phyloP scores from a whole-genome alignment of 106 monocot genomes.

The Ottelia alismoides region DNA sequence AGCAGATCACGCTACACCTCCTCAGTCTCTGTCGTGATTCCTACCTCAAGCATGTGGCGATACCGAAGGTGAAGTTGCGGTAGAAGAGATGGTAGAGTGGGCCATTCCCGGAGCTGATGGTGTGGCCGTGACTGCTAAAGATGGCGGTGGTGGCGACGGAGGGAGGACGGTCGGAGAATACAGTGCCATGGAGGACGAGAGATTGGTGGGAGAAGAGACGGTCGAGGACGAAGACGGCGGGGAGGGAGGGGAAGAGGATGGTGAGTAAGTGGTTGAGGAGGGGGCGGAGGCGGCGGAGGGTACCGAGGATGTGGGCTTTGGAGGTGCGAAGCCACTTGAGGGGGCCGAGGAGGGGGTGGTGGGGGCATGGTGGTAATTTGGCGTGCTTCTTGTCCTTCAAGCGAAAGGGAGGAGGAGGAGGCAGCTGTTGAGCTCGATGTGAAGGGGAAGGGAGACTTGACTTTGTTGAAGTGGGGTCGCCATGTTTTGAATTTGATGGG shows the following conservation, averaged over 20 bases:
- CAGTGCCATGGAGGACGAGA: slow-evolving; percentile 4
- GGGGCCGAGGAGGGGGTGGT: slow-evolving; percentile 3
- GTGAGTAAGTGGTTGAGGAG: slow-evolving; percentile 5
- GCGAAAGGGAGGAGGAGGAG: not conserved
- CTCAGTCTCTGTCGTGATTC: not conserved
- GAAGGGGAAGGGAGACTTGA: no score
- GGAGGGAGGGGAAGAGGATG: slow-evolving; percentile 2
- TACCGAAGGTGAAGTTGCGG: slow-evolving; percentile 13
- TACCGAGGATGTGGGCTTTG: not conserved
- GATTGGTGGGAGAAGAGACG: slow-evolving; percentile 1
- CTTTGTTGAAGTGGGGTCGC: no score
- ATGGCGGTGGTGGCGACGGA: not conserved
- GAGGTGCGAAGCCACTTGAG: not conserved
- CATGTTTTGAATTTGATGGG: no score
- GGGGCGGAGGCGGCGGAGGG: not conserved
- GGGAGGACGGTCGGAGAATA: slow-evolving; percentile 8
- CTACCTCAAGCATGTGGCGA: slow-evolving; percentile 4
- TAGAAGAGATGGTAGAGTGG: slow-evolving; percentile 9
- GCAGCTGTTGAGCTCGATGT: not conserved
- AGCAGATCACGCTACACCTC: not conserved
- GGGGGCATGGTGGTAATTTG: not conserved
- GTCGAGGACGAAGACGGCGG: slow-evolving; percentile 7
- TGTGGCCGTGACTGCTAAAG: not conserved
- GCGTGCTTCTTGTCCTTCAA: no score
- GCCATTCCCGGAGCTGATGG: not conserved